Conservation (phyloP, 2,329 filamentous ascomycete genomes). For the Hortaea werneckii region DNA sequence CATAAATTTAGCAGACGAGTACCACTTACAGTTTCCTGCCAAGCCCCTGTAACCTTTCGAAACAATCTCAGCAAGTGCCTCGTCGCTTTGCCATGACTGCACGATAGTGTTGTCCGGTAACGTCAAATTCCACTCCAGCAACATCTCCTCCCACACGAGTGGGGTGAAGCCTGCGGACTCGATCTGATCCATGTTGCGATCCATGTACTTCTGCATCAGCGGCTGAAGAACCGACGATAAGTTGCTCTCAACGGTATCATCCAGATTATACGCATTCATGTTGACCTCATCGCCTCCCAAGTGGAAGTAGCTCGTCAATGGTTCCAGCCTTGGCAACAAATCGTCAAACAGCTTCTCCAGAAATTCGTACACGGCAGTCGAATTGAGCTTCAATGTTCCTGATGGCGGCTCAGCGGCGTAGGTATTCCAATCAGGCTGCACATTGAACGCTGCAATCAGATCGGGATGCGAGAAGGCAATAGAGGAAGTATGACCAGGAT, state of each 20-base stretch:
- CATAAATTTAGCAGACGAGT: background rate
- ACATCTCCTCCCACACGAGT: constrained; percentile 82
- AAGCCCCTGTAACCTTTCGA: constrained; percentile 59
- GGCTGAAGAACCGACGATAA: constrained; percentile 56
- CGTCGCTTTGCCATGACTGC: constrained; percentile 64
- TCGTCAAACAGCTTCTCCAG: constrained; percentile 65
- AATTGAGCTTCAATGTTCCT: constrained; percentile 66
- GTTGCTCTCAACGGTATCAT: constrained; percentile 61
- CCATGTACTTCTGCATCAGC: constrained; percentile 67
- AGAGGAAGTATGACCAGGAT: constrained; percentile 66
- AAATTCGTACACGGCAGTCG: constrained; percentile 58
- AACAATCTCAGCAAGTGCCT: constrained; percentile 51
- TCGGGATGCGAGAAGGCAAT: constrained; percentile 60
- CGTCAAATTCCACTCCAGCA: constrained; percentile 66
- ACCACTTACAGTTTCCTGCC: constrained; percentile 60
- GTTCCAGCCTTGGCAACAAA: constrained; percentile 58
- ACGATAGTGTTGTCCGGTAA: constrained; percentile 62
- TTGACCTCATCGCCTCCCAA: constrained; percentile 85
- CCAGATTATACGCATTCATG: constrained; percentile 60
- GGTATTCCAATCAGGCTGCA: constrained; percentile 42
- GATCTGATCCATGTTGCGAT: constrained; percentile 57
- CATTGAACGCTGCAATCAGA: constrained; percentile 54
- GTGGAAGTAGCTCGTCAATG: constrained; percentile 69
- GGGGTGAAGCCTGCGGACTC: constrained; percentile 56
- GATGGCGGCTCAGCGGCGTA: constrained; percentile 47